These are phyloP conservation scores for Zygosaccharomyces lentus DNA, from an alignment of 805 yeast species.

Conservation along the genomic window DNA sequence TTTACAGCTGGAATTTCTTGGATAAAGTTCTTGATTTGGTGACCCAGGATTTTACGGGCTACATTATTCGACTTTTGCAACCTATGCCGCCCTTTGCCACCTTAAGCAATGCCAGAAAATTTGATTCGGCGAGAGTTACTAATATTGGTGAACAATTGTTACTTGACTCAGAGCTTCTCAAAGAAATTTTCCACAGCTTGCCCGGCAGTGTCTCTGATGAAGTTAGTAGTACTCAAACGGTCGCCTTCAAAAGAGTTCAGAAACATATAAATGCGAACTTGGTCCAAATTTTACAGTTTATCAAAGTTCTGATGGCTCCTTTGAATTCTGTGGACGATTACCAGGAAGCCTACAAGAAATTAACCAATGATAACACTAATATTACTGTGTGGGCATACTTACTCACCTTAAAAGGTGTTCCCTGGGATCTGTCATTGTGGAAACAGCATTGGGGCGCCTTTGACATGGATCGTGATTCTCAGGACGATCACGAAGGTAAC, in stretches of 20 bases:
- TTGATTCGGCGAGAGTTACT: slow-evolving; percentile 27
- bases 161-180: slow-evolving; percentile 65
- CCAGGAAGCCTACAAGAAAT: slow-evolving; percentile 33
- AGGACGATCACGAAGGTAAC: slow-evolving; percentile 5
- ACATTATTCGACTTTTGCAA: slow-evolving; percentile 51
- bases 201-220: slow-evolving; percentile 21
- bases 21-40: slow-evolving; percentile 71
- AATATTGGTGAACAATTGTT: slow-evolving; percentile 71
- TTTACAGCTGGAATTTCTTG: slow-evolving; percentile 67
- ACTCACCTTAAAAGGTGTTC: slow-evolving; percentile 27
- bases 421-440: slow-evolving; percentile 34
- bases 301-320: slow-evolving; percentile 30
- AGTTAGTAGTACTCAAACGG: slow-evolving; percentile 15
- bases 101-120: slow-evolving; percentile 14
- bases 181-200: slow-evolving; percentile 42
- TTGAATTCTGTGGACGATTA: slow-evolving; percentile 45
- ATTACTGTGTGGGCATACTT: slow-evolving; percentile 32
- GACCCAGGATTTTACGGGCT: slow-evolving; percentile 50
- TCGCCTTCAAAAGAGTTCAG: slow-evolving; percentile 26
- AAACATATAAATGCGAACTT: slow-evolving; percentile 27
- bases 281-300: slow-evolving; percentile 18
- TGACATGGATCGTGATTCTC: slow-evolving; percentile 13
- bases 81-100: slow-evolving; percentile 60
- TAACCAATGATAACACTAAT: slow-evolving; percentile 24
- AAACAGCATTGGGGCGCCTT: slow-evolving; percentile 26